Evolutionary conservation across 1,139 yeast species (phyloP), one percentile per base, ranked within the genome.

Genomic region (Ashbya aceris): DNA sequence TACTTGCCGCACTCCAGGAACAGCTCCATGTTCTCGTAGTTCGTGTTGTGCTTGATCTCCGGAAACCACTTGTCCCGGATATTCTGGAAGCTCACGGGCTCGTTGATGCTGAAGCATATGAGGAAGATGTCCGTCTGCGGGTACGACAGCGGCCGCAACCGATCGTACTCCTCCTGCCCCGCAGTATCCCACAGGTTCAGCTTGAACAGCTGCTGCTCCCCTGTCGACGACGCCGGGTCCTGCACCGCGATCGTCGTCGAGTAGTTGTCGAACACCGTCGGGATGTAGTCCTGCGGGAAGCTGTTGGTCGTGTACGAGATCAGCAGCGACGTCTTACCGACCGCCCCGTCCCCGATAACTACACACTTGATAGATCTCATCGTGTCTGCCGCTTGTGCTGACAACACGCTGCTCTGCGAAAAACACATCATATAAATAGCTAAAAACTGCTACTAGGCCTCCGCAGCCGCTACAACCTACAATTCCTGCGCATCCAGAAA

Each of bases 111-210:
- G 65, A 87, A 87, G 65, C 96, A 87, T 49, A 86, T 77, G 46
- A 87, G 67, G 58, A 87, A 87, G 36, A 87, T 83, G 55, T 86
- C 95, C 0, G 96, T 86, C 57, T 87, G 95, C 2, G 96, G 96
- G 59, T 87, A 87, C 13, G 94, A 83, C 49, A 87, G 69, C 4
- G 96, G 96, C 65, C 96, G 74, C 59, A 87, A 71, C 49, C 96
- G 72, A 62, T 87, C 96, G 63, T 87, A 87, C 62, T 87, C 96
- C 57, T 84, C 83, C 65, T 87, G 96, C 27, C 96, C 96, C 7
- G 96, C 96, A n/a, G 96, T 87, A 73, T 87, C 96, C 95, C 96
- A 87, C 41, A 87, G 71, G 20, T 94, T 95, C 40, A 87, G 70
- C 56, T 83, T 83, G 53, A 84, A 80, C 42, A 55, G 39, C 40